Conservation (phyloP, 768 basidiomycete genomes). For the Lactifluus volemus region DNA sequence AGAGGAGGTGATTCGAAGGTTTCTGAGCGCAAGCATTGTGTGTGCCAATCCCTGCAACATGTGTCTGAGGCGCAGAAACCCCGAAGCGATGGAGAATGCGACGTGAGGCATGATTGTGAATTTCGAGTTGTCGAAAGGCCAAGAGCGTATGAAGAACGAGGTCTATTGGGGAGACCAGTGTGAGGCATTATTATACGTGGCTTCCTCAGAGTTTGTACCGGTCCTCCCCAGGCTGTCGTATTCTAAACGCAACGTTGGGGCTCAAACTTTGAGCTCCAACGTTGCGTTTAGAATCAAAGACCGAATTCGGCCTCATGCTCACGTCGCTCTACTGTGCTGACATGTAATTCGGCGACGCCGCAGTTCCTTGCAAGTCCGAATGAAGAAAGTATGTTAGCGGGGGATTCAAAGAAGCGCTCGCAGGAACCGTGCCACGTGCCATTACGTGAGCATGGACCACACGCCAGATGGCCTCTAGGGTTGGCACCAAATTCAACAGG, state of each 20-base stretch:
- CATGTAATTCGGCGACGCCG: too few relatives aligned
- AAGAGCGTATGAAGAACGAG: neutral
- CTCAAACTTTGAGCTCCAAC: neutral
- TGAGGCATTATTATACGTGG: neutral
- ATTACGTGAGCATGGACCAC: neutral
- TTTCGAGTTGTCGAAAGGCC: neutral
- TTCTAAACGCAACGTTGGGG: neutral
- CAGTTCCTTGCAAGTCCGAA: too few relatives aligned
- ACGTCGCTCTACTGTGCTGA: too few relatives aligned
- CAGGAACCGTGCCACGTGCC: too few relatives aligned
- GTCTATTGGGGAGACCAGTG: neutral
- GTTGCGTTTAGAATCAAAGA: too few relatives aligned
- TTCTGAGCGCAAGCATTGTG: slow-evolving; percentile 3
- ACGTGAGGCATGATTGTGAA: slow-evolving; percentile 3
- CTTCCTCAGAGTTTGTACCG: neutral
- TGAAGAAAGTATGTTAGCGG: too few relatives aligned
- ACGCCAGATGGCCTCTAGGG: too few relatives aligned
- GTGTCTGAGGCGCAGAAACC: slow-evolving; percentile 4
- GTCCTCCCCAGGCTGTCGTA: neutral
- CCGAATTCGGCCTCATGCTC: too few relatives aligned
- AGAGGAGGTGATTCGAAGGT: neutral
- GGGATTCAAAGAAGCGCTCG: too few relatives aligned
- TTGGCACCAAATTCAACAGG: neutral
- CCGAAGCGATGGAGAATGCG: neutral
- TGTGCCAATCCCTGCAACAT: neutral